Conservation (phyloP, 768 basidiomycete genomes). For the Suillus placidus region DNA sequence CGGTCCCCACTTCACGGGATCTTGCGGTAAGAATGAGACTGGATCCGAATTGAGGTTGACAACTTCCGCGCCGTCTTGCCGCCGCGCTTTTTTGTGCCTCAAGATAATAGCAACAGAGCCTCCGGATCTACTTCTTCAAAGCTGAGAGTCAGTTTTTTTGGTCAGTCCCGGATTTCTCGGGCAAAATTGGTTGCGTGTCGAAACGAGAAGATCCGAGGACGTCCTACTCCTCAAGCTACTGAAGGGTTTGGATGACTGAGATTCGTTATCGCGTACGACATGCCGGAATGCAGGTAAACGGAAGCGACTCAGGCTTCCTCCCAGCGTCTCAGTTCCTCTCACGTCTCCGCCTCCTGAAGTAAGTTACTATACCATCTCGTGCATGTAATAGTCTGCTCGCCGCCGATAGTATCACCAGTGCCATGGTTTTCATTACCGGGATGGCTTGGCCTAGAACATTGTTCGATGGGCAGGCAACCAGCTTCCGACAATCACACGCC, state of each 20-base stretch:
- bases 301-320: not conserved
- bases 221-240: not conserved
- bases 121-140: not conserved
- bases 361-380: not conserved
- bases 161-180: not conserved
- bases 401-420: not conserved
- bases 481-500: not conserved
- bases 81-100: not conserved
- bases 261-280: conserved; percentile 2
- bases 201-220: not conserved
- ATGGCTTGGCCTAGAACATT: not conserved
- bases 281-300: not conserved
- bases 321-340: conserved; percentile 1
- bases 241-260: too few relatives aligned
- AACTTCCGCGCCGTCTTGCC: not conserved
- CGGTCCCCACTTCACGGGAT: not conserved
- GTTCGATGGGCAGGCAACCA: not conserved
- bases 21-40: not conserved
- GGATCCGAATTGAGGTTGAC: not conserved
- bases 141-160: not conserved
- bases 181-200: not conserved
- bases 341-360: not conserved
- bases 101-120: not conserved
- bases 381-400: not conserved
- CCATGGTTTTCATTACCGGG: not conserved